Conservation (phyloP, 768 basidiomycete species). For the Tricholoma terreum region DNA sequence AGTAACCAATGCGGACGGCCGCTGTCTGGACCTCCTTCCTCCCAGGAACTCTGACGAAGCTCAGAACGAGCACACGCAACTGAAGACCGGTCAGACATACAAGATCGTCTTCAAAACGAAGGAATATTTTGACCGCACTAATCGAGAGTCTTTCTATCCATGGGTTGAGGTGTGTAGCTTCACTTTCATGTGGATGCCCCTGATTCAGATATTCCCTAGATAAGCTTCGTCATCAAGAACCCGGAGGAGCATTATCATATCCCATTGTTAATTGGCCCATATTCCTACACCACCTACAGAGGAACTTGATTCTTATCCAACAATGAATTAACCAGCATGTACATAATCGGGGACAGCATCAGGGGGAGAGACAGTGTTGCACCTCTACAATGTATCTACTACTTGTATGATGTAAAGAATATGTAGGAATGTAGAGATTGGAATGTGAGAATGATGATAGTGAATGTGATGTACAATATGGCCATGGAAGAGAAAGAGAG, state of each 20-base stretch:
- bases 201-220: slow-evolving; percentile 41
- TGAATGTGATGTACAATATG: slow-evolving; percentile 29
- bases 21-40: slow-evolving; percentile 75
- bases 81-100: slow-evolving; percentile 62
- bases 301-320: slow-evolving; percentile 56
- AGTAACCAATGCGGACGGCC: slow-evolving; percentile 75
- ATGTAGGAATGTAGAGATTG: slow-evolving; percentile 13
- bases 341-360: slow-evolving; percentile 22
- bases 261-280: slow-evolving; percentile 88
- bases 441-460: slow-evolving; percentile 28
- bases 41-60: slow-evolving; percentile 44
- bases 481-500: slow-evolving; percentile 24
- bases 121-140: slow-evolving; percentile 69
- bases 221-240: slow-evolving; percentile 70
- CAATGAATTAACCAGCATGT: slow-evolving; percentile 22
- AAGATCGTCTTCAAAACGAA: slow-evolving; percentile 85
- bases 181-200: neutral
- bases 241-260: slow-evolving; percentile 87
- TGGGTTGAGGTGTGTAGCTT: slow-evolving; percentile 71
- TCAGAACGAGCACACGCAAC: slow-evolving; percentile 37
- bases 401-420: slow-evolving; percentile 16
- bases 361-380: slow-evolving; percentile 7
- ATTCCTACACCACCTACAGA: slow-evolving; percentile 88
- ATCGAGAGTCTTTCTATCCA: slow-evolving; percentile 79
- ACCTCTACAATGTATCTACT: slow-evolving; percentile 35